Evolutionary conservation across 805 yeast species (phyloP), one percentile per base, ranked within the genome.

Genomic region (Metschnikowia koreensis): DNA sequence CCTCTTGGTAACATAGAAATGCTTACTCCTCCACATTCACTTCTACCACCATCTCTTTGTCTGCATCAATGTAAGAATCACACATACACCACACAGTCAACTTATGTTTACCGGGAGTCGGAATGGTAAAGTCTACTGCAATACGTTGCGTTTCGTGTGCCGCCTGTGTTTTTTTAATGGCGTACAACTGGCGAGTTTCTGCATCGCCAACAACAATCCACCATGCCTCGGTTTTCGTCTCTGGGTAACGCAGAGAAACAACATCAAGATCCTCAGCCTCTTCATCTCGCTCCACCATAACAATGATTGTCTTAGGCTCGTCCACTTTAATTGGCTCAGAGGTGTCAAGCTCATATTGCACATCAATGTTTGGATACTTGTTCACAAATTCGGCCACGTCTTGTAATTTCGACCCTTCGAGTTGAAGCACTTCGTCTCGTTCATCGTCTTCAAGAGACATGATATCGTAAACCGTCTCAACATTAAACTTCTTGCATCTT

Each of bases 1-100:
- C 7, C 17, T 39, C 6, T 16, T 27, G 13, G 39, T 37, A n/a
- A 13, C n/a, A 37, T n/a, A n/a, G 39, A 37, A 37, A 3, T 37
- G 17, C 36, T 47, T 28, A 48, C 41, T 44, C 48, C 39, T 41
- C 26, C 8, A 46, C 53, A 26, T 46, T 47, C 12, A 84, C 63
- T 27, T 76, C 80, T 45, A 87, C 72, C 10, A 74, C 66, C 26
- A 84, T 78, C 69, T 93, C 97, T 66, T 88, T 89, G 65, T 93
- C 99, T 2, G 91, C 96, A 64, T 92, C 98, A n/a, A 89, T 62
- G 61, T 92, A 93, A 0, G 96, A 85, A 62, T 92, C 97, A 69
- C 97, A 87, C 65, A 92, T 81, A 62, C 93, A 84, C 96, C 96
- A 92, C 1, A 90, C 71, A 0, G 84, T 80, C 27, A 92, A 67